phyloP scores from a whole-genome alignment of 176 grass and related monocot genomes.

The Coix lacrymajobi region DNA sequence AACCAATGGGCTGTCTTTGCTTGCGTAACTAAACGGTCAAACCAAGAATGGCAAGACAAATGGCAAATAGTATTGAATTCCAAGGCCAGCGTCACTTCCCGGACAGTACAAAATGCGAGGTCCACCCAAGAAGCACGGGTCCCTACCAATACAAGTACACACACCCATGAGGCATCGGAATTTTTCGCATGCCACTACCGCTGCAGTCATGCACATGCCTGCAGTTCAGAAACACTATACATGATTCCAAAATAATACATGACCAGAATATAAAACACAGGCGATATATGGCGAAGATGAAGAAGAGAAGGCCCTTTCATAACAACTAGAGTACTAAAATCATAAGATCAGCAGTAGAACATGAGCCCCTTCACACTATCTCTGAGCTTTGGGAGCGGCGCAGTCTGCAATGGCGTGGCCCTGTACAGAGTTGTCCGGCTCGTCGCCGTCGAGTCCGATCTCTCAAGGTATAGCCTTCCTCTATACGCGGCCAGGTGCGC shows the following conservation, averaged over 20 bases:
- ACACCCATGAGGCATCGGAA: no score
- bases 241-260: slow-evolving; percentile 38
- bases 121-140: no score
- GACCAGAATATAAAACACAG: background rate
- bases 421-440: slow-evolving; percentile 48
- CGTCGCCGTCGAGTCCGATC: slow-evolving; percentile 38
- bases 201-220: slow-evolving; percentile 3
- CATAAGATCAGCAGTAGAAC: slow-evolving; percentile 78
- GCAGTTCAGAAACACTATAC: slow-evolving; percentile 21
- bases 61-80: no score
- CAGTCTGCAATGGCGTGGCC: slow-evolving; percentile 49
- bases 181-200: background rate
- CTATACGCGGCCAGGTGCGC: slow-evolving; percentile 90
- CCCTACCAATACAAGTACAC: no score
- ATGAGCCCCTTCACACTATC: slow-evolving; percentile 88
- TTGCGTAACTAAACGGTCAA: no score
- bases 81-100: no score
- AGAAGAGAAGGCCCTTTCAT: background rate
- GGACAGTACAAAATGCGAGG: no score
- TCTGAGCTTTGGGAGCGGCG: slow-evolving; percentile 72
- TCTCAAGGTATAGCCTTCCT: slow-evolving; percentile 87
- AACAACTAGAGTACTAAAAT: background rate
- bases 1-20: no score
- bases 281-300: background rate
- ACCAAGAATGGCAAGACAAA: no score